Conservation (phyloP, 1,139 yeast genomes). For the Scheffersomyces parashehatae region DNA sequence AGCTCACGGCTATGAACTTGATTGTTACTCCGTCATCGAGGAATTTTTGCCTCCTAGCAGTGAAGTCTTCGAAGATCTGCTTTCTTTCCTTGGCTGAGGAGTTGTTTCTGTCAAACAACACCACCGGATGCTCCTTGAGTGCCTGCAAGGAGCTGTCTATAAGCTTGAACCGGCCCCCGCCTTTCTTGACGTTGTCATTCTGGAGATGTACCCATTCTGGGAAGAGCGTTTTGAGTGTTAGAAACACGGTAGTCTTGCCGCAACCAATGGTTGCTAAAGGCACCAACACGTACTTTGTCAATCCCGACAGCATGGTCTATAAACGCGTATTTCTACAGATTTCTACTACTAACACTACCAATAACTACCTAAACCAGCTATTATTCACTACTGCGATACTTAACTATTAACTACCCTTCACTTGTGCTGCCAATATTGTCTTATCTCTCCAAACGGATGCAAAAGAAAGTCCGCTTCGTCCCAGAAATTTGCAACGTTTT, state of each 20-base stretch:
- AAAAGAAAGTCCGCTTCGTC: too few relatives aligned
- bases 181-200: slow-evolving; percentile 70
- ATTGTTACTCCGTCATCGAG: slow-evolving; percentile 30
- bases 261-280: slow-evolving; percentile 94
- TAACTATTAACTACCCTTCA: too few relatives aligned
- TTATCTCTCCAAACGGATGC: too few relatives aligned
- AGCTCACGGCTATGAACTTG: slow-evolving; percentile 69
- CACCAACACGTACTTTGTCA: slow-evolving; percentile 58
- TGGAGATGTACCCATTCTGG: slow-evolving; percentile 79
- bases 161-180: slow-evolving; percentile 42
- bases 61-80: slow-evolving; percentile 61
- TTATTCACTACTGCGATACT: too few relatives aligned
- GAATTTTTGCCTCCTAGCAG: slow-evolving; percentile 34
- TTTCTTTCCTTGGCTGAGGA: slow-evolving; percentile 69
- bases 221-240: slow-evolving; percentile 56
- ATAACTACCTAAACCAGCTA: too few relatives aligned
- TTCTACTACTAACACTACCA: too few relatives aligned
- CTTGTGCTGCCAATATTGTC: too few relatives aligned
- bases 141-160: slow-evolving; percentile 45
- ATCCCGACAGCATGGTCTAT: too few relatives aligned
- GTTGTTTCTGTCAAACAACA: slow-evolving; percentile 82
- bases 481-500: too few relatives aligned
- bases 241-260: slow-evolving; percentile 86
- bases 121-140: slow-evolving; percentile 42
- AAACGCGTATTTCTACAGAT: too few relatives aligned